These are phyloP conservation scores for Monosporascus ibericus DNA, from an alignment of 2,329 filamentous ascomycete species.

Conservation along the genomic window DNA sequence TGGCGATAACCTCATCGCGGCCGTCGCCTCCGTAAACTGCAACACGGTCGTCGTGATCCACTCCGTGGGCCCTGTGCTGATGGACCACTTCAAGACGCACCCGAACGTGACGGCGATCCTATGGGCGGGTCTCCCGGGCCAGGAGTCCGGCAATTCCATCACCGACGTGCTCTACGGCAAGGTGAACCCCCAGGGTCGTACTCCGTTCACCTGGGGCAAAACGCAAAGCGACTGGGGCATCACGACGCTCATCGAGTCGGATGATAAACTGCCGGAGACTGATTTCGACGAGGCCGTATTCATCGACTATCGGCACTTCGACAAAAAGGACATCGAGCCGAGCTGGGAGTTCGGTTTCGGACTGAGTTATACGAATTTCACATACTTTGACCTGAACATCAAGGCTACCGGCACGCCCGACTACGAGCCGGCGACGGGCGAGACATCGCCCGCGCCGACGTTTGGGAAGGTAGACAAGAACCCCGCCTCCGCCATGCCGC, in stretches of 20 bases:
- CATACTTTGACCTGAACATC: conserved; percentile 61
- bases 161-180: conserved; percentile 73
- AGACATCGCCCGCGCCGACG: conserved; percentile 54
- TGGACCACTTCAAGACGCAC: conserved; percentile 65
- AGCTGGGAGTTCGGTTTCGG: conserved; percentile 78
- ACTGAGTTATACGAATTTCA: conserved; percentile 74
- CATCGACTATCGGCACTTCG: conserved; percentile 76
- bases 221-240: conserved; percentile 61
- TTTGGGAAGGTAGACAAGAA: conserved; percentile 46
- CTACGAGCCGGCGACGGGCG: conserved; percentile 54
- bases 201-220: conserved; percentile 72
- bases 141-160: conserved; percentile 75
- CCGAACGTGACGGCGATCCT: conserved; percentile 75
- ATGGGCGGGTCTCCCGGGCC: conserved; percentile 72
- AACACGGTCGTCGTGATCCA: conserved; percentile 92
- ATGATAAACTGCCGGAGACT: conserved; percentile 56
- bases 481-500: conserved; percentile 23
- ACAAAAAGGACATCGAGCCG: conserved; percentile 56
- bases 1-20: conserved; percentile 73
- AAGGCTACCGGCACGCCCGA: conserved; percentile 36
- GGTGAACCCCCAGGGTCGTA: conserved; percentile 67
- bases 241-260: conserved; percentile 60
- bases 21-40: conserved; percentile 66
- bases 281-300: conserved; percentile 73
- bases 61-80: conserved; percentile 70